Conservation (phyloP, 2,329 filamentous ascomycete species). For the Aspergillus amoenus region DNA sequence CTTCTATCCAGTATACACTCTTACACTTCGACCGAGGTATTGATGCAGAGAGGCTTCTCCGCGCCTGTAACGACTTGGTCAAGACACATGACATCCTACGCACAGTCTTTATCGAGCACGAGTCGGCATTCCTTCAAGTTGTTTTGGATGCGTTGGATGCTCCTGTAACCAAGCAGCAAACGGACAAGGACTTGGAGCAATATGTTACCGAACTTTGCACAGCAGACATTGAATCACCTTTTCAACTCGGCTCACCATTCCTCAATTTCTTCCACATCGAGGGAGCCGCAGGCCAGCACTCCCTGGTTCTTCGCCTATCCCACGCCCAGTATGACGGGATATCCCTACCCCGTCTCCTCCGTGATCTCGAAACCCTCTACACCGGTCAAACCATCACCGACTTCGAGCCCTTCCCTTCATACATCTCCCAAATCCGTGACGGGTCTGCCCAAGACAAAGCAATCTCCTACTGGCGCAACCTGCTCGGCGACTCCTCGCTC, state of each 20-base stretch:
- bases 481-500: conserved; percentile 55
- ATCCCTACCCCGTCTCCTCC: conserved; percentile 59
- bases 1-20: conserved; percentile 63
- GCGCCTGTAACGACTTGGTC: conserved; percentile 48
- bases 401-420: conserved; percentile 42
- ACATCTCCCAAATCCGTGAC: conserved; percentile 35
- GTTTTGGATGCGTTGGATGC: conserved; percentile 53
- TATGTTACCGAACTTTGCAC: conserved; percentile 53
- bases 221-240: conserved; percentile 52
- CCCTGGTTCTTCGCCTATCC: conserved; percentile 57
- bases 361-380: conserved; percentile 57
- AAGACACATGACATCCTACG: conserved; percentile 61
- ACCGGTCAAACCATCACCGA: conserved; percentile 28
- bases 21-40: conserved; percentile 56
- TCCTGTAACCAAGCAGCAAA: conserved; percentile 48
- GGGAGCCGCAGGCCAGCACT: conserved; percentile 30
- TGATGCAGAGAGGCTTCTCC: conserved; percentile 47
- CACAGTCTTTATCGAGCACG: conserved; percentile 60
- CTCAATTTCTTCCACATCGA: conserved; percentile 55
- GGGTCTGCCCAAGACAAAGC: conserved; percentile 45
- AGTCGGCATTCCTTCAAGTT: conserved; percentile 52
- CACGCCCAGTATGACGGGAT: conserved; percentile 69
- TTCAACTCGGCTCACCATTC: conserved; percentile 58
- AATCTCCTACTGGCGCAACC: conserved; percentile 49
- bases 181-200: conserved; percentile 47